Conservation (phyloP, 768 basidiomycete genomes). For the Lentinula guzmanii region DNA sequence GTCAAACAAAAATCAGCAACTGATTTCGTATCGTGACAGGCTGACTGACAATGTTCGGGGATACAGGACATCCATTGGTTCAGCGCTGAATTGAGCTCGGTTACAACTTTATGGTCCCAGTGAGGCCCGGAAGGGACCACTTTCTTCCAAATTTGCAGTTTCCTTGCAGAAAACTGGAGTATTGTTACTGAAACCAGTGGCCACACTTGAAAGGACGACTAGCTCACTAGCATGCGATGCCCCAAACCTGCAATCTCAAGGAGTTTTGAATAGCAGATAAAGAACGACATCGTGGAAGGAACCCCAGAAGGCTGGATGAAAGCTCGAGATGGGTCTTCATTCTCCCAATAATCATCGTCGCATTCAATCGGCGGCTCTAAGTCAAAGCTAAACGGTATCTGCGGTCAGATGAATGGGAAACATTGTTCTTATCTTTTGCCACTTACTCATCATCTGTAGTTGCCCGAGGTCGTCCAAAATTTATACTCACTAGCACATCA, state of each 20-base stretch:
- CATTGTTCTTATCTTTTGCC: not conserved
- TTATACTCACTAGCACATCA: constrained; percentile 8
- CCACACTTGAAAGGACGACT: not conserved
- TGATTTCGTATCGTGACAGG: not conserved
- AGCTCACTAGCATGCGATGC: constrained; percentile 8
- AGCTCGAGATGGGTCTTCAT: constrained; percentile 10
- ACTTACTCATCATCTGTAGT: constrained; percentile 33
- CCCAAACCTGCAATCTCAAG: not conserved
- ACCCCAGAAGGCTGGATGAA: constrained; percentile 9
- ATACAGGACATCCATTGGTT: constrained; percentile 55
- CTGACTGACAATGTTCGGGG: constrained; percentile 33
- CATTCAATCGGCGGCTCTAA: constrained; percentile 45
- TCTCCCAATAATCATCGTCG: constrained; percentile 37
- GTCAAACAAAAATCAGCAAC: not conserved
- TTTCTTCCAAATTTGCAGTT: not conserved
- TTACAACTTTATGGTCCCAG: not conserved
- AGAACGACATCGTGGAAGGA: constrained; percentile 5
- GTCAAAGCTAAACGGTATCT: constrained; percentile 23
- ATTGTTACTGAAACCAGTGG: not conserved
- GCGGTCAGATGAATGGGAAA: not conserved
- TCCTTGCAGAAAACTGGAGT: not conserved
- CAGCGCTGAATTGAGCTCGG: constrained; percentile 30
- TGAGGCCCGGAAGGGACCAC: not conserved
- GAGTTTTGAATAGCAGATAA: constrained; percentile 3
- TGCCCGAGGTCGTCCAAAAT: constrained; percentile 46